Evolutionary conservation across 371 early-diverging fungal species (phyloP).

Genomic region (Apophysomyces ossiformis): DNA sequence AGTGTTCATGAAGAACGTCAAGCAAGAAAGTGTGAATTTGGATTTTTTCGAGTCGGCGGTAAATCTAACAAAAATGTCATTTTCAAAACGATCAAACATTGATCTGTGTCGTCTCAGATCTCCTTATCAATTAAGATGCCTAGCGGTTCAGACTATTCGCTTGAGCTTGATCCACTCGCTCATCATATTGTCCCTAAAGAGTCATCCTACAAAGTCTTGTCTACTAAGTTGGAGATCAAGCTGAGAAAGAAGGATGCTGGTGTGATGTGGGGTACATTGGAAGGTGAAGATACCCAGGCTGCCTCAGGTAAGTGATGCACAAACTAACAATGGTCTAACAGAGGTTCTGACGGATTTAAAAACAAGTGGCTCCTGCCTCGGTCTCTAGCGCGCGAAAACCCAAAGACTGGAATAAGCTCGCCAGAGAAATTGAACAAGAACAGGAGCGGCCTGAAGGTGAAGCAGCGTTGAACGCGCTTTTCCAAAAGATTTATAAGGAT

Average conservation of each 20-base stretch:
- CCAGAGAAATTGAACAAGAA: conserved; percentile 65
- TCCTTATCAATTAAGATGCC: conserved; percentile 81
- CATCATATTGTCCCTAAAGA: conserved; percentile 77
- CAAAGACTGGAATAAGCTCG: conserved; percentile 86
- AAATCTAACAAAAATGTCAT: conserved; percentile 18
- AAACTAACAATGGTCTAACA: not conserved
- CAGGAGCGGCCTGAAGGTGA: conserved; percentile 88
- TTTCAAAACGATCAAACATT: too few species aligned
- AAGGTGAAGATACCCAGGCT: conserved; percentile 65
- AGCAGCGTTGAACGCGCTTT: conserved; percentile 84
- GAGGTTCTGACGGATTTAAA: not conserved
- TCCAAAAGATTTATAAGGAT: conserved; percentile 91
- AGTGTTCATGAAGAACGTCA: conserved; percentile 89
- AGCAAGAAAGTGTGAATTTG: conserved; percentile 68
- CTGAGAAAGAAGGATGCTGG: conserved; percentile 79
- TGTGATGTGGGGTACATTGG: conserved; percentile 80
- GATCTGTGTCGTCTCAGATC: conserved; percentile 36
- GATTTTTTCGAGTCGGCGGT: conserved; percentile 65
- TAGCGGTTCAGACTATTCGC: conserved; percentile 75
- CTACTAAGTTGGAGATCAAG: conserved; percentile 94
- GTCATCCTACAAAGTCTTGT: conserved; percentile 71
- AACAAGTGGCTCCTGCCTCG: conserved; percentile 27
- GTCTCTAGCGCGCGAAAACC: conserved; percentile 51
- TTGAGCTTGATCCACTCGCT: conserved; percentile 84
- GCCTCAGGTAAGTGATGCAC: conserved; percentile 28